Evolutionary conservation across 148 eudicot genomes (phyloP).

Genomic region (Talinum fruticosum): DNA sequence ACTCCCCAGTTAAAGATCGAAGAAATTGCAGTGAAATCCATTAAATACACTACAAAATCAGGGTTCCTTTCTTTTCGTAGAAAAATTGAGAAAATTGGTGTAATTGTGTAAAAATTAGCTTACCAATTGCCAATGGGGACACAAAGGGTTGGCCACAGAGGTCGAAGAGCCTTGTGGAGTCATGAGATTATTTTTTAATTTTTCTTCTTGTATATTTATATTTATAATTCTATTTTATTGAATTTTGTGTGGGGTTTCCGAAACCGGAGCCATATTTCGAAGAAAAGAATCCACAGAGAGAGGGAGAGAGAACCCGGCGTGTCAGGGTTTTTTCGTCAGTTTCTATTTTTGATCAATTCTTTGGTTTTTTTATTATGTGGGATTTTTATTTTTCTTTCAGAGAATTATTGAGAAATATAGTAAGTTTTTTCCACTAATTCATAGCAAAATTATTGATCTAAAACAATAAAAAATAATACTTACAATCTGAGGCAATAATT

Average conservation of each 20-base stretch:
- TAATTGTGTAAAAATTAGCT: conserved; percentile 23
- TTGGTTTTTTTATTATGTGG: not conserved
- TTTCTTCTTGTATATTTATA: conserved; percentile 2
- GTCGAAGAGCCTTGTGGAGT: conserved; percentile 19
- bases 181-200: conserved; percentile 16
- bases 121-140: conserved; percentile 32
- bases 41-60: not conserved
- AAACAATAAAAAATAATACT: too few species aligned
- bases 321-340: not conserved
- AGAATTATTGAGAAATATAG: too few species aligned
- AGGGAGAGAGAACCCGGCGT: conserved; percentile 19
- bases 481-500: too few species aligned
- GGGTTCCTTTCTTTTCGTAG: not conserved
- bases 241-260: not conserved
- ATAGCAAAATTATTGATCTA: too few species aligned
- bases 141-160: conserved; percentile 26
- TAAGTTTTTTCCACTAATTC: too few species aligned
- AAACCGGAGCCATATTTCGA: conserved; percentile 1
- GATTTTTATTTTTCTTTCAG: too few species aligned
- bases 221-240: not conserved
- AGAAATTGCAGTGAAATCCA: conserved; percentile 1
- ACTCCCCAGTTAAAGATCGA: not conserved
- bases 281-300: conserved; percentile 10
- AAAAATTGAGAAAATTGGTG: not conserved
- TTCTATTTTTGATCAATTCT: not conserved